phyloP scores from a whole-genome alignment of 106 monocot genomes.

The Xerophyta viscosa region DNA sequence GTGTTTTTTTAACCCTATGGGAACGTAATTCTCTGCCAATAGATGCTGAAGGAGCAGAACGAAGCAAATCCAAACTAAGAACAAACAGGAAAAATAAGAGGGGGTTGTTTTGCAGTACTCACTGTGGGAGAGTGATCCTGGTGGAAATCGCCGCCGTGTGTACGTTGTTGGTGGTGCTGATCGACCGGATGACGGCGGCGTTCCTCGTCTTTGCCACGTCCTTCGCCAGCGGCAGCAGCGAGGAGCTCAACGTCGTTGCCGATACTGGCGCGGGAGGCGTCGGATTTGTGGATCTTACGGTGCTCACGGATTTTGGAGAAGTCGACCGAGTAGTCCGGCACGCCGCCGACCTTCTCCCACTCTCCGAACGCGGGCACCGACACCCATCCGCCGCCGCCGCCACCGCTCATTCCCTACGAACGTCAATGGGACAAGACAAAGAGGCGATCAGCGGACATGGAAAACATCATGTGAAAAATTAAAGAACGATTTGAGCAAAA shows the following conservation, averaged over 20 bases:
- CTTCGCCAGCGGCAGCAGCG: not conserved
- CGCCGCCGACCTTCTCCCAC: not conserved
- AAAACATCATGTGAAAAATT: too few species aligned
- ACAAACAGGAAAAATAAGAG: not conserved
- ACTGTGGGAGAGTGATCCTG: conserved; percentile 1
- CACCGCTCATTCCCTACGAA: conserved; percentile 1
- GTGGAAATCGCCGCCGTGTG: not conserved
- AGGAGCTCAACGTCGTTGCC: conserved; percentile 8
- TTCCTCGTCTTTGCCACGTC: not conserved
- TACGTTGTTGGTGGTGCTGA: not conserved
- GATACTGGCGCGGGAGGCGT: conserved; percentile 1
- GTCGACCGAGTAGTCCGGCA: conserved; percentile 13
- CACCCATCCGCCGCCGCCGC: conserved; percentile 3
- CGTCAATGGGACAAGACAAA: too few species aligned
- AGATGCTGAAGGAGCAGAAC: too few species aligned
- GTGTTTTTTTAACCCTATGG: too few species aligned
- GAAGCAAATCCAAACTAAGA: not conserved
- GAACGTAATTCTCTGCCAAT: too few species aligned
- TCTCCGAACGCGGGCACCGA: conserved; percentile 9
- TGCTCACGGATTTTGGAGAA: conserved; percentile 8
- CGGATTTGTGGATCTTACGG: conserved; percentile 8
- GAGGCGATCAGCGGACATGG: too few species aligned
- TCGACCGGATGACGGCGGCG: not conserved
- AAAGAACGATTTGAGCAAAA: too few species aligned
- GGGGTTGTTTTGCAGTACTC: not conserved